Evolutionary conservation across 805 yeast species (phyloP).

Genomic region (Saturnispora sekii): DNA sequence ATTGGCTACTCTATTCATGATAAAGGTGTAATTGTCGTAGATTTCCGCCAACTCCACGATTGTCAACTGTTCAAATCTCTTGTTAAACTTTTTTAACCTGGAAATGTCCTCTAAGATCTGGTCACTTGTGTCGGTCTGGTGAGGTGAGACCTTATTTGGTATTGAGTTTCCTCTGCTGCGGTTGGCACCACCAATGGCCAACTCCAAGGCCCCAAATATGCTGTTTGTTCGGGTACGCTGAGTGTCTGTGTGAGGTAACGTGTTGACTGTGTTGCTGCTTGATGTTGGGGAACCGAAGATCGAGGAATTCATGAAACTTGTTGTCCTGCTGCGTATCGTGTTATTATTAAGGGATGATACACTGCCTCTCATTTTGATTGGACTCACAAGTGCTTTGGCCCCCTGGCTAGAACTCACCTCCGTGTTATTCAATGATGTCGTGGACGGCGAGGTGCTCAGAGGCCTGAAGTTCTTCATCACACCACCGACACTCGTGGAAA

Average conservation of each 20-base stretch:
- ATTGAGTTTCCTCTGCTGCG: slow-evolving; percentile 25
- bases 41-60: slow-evolving; percentile 22
- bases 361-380: not conserved
- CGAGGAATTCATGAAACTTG: slow-evolving; percentile 23
- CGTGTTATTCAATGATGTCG: slow-evolving; percentile 21
- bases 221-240: not conserved
- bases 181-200: slow-evolving; percentile 26
- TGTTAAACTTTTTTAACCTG: slow-evolving; percentile 16
- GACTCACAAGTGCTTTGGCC: slow-evolving; percentile 1
- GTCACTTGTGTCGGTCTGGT: too few species aligned
- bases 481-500: slow-evolving; percentile 26
- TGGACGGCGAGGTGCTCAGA: slow-evolving; percentile 25
- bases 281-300: slow-evolving; percentile 14
- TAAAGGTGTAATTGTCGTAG: slow-evolving; percentile 21
- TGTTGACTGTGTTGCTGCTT: slow-evolving; percentile 1
- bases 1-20: slow-evolving; percentile 9
- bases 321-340: slow-evolving; percentile 24
- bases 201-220: slow-evolving; percentile 24
- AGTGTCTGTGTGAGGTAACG: not conserved
- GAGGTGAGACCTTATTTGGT: slow-evolving; percentile 4
- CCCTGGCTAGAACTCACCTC: slow-evolving; percentile 8
- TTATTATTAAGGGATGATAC: slow-evolving; percentile 5
- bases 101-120: not conserved
- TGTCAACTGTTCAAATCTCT: slow-evolving; percentile 23
- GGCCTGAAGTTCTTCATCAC: slow-evolving; percentile 29